phyloP scores from a whole-genome alignment of 2,329 filamentous ascomycete genomes.

The Lasiodiplodia sp. region DNA sequence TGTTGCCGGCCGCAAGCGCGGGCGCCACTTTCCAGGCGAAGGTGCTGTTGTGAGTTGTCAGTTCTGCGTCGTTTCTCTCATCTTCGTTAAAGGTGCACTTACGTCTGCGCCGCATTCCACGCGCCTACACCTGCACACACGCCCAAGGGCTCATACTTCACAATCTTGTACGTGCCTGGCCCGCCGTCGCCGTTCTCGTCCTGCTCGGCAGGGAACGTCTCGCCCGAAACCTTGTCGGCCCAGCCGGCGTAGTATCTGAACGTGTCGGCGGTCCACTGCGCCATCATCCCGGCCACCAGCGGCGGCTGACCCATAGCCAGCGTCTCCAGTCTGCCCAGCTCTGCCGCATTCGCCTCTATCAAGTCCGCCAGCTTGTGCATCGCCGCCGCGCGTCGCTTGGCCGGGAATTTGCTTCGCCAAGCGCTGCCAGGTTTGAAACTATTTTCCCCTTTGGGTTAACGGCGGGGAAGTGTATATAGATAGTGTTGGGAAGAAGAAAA shows the following conservation, averaged over 20 bases:
- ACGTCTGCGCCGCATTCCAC: conserved; percentile 36
- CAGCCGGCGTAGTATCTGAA: conserved; percentile 37
- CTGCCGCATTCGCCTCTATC: conserved; percentile 31
- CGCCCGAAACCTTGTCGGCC: conserved; percentile 45
- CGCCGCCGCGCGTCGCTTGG: conserved; percentile 36
- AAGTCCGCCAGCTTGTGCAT: conserved; percentile 38
- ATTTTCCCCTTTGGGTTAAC: background rate
- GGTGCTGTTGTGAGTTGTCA: conserved; percentile 20
- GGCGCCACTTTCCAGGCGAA: conserved; percentile 41
- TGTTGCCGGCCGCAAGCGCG: conserved; percentile 42
- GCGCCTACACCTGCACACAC: conserved; percentile 42
- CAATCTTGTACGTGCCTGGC: conserved; percentile 36
- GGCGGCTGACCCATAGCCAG: conserved; percentile 36
- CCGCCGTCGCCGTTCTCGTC: conserved; percentile 31
- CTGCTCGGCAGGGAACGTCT: conserved; percentile 37
- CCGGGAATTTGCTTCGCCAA: conserved; percentile 36
- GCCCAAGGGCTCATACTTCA: conserved; percentile 41
- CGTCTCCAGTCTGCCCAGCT: conserved; percentile 34
- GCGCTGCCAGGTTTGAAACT: conserved; percentile 29
- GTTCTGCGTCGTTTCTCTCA: background rate
- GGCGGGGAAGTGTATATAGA: too few relatives aligned
- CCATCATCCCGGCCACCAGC: conserved; percentile 20
- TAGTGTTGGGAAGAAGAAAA: background rate
- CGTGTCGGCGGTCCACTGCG: conserved; percentile 3
- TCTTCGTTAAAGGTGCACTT: background rate